These are phyloP conservation scores for Mycena epipterygia DNA, from an alignment of 768 basidiomycete species.

Conservation along the genomic window DNA sequence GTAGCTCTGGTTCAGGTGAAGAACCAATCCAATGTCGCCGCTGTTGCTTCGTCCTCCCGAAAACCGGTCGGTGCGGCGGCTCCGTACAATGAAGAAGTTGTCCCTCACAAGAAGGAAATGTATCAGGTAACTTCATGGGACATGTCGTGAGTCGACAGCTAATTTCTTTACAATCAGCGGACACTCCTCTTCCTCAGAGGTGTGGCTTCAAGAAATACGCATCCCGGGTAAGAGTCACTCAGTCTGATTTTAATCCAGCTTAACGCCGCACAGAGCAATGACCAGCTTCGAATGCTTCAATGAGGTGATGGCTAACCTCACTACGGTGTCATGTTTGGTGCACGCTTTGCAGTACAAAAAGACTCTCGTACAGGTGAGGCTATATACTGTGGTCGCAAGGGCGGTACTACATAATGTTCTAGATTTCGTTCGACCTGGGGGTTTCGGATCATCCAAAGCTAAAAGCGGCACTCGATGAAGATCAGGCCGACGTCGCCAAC, in stretches of 20 bases:
- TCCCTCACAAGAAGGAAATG: neutral
- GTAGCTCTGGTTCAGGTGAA: neutral
- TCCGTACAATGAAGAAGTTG: neutral
- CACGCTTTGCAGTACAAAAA: slow-evolving; percentile 18
- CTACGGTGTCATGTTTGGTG: neutral
- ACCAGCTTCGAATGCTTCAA: slow-evolving; percentile 2
- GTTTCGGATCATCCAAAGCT: slow-evolving; percentile 10
- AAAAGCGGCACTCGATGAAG: slow-evolving; percentile 22
- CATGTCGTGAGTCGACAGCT: neutral
- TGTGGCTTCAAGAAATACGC: neutral
- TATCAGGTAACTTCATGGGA: neutral
- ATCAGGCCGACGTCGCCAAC: slow-evolving; percentile 14
- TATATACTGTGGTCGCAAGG: neutral
- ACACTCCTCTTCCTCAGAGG: neutral
- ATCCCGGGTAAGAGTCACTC: neutral
- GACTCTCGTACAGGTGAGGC: neutral
- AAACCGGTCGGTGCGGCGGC: too few relatives aligned
- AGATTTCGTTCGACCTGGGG: slow-evolving; percentile 17
- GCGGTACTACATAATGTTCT: neutral
- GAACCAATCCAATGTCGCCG: neutral
- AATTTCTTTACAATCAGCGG: neutral
- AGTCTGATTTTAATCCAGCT: neutral
- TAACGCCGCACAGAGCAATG: neutral
- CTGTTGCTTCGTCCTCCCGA: neutral
- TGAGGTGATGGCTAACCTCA: slow-evolving; percentile 9